Conservation (phyloP, 768 basidiomycete genomes). For the Glaciozyma antarctica region DNA sequence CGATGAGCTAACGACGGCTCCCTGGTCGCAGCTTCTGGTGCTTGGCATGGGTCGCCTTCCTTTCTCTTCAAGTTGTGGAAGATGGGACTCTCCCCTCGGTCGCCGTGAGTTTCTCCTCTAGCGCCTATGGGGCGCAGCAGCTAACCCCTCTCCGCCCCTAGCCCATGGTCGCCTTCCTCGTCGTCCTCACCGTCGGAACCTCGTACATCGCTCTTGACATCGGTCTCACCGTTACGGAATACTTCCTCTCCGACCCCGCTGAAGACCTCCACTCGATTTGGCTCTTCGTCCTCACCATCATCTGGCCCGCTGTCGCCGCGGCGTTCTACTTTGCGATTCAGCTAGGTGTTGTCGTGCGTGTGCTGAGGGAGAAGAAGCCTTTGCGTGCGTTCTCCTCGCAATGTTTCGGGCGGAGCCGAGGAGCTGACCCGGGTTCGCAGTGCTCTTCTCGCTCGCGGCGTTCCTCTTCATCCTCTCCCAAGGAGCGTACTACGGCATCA, state of each 20-base stretch:
- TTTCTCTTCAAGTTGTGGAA: constrained; percentile 65
- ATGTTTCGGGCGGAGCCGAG: background rate
- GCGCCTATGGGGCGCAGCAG: background rate
- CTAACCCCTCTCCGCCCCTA: background rate
- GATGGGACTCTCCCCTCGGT: constrained; percentile 60
- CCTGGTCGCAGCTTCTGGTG: constrained; percentile 23
- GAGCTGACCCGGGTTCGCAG: constrained; percentile 29
- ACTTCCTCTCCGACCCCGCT: constrained; percentile 52
- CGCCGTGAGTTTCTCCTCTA: constrained; percentile 15
- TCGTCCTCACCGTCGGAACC: constrained; percentile 55
- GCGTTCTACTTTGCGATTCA: constrained; percentile 65
- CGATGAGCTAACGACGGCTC: background rate
- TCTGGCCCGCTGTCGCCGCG: constrained; percentile 66
- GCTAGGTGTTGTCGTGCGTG: constrained; percentile 63
- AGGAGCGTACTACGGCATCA: constrained; percentile 72
- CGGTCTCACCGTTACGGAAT: constrained; percentile 54
- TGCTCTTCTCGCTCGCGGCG: constrained; percentile 65
- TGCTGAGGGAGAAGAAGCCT: constrained; percentile 70
- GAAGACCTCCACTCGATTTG: constrained; percentile 54
- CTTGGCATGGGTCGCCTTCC: constrained; percentile 34
- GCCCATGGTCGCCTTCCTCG: constrained; percentile 13
- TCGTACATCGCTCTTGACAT: constrained; percentile 79
- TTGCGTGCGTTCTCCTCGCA: constrained; percentile 45
- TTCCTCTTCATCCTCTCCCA: constrained; percentile 69
- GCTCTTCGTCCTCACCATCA: constrained; percentile 67